Evolutionary conservation across 108 stramenopile species (phyloP), one percentile per base, ranked within the genome.

Genomic region (Epipyxis sp.): DNA sequence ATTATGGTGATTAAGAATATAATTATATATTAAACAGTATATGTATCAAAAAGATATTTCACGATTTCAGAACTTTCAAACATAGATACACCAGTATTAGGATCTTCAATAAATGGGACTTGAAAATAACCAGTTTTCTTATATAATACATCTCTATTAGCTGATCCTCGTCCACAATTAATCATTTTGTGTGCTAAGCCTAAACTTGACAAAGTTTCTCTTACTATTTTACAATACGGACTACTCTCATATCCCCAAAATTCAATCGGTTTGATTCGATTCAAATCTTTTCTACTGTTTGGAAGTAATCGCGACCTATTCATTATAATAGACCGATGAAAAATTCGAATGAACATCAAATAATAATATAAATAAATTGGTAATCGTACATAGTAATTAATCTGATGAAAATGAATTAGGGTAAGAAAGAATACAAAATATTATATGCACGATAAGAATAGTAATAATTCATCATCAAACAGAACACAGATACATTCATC

Each of bases 221-320:
- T 87, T 0, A 93, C 91, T 41, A 86, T 86, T 35, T 79, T 80
- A 41, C 91, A 91, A 84, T 93, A 93, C 1, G 92, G 94, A 37
- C 87, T 86, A 59, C 89, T 83, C 81, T 94, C 92, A 85, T 93
- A 92, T 32, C 91, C 92, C 90, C 90, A 93, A 29, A 94, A 59
- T 59, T 89, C 89, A 20, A 94, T 32, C 6, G 91, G 88, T 59
- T 87, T 65, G 91, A 92, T 92, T 0, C 78, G 41, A 54, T 78
- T 83, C 78, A 92, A 92, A 69, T 92, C 92, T n/a, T 88, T 80
- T 42, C 91, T 82, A 35, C 88, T 89, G 77, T 86, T 88, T 13
- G 44, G 0, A 76, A 88, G 88, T 46, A 84, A 78, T 13, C 59
- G 69, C 29, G 59, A 65, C 3, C 61, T 65, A 65, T 35, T 6